Base-by-base conservation (phyloP, 495 filamentous ascomycete species). In the Hapsidospora chrysogenum region DNA sequence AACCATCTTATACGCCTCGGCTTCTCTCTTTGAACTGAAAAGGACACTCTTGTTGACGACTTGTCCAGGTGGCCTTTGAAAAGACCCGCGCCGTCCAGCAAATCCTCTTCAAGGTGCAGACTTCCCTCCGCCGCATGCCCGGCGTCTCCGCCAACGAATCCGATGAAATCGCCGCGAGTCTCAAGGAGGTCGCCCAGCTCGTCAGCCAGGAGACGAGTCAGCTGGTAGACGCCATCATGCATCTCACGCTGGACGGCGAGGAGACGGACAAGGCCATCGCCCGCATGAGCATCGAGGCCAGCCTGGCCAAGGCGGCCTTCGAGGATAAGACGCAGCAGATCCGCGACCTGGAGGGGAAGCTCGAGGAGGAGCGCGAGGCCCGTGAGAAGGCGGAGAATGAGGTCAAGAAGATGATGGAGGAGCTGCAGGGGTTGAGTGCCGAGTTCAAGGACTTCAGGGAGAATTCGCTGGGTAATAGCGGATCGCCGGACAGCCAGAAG, bases 251-350 rank as follows among this genome's bases (percentile, higher is more conserved):
- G 4, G 33, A 36, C 18, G 16, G 25, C 14, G 33, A 36, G 17
- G 33, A 36, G 11, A 36, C 33, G n/a, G 33, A 36, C 13, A 36
- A 27, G 33, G 20, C 33, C 3, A 36, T 36, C 25, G 33, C 33
- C 20, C 13, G 33, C 4, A 36, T 36, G 33, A 36, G 33, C 23
- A 26, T 36, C 21, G 33, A 36, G 10, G 21, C 20, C 22, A 36
- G 26, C 14, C 33, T 36, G n/a, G 33, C 23, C 13, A 36, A 36
- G 14, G 33, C 33, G 4, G 16, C 9, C 2, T 15, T 22, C 0
- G 33, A 36, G n/a, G 33, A 36, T 15, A 21, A 25, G 13, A 17
- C 8, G 13, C 33, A 36, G 16, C 13, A n/a, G 10, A 33, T 33
- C 18, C 20, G 23, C 10, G 23, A 17, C 10, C 23, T 36, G 6